Base-by-base conservation (phyloP, 2,329 filamentous ascomycete species). In the Hypoxylon sp. region DNA sequence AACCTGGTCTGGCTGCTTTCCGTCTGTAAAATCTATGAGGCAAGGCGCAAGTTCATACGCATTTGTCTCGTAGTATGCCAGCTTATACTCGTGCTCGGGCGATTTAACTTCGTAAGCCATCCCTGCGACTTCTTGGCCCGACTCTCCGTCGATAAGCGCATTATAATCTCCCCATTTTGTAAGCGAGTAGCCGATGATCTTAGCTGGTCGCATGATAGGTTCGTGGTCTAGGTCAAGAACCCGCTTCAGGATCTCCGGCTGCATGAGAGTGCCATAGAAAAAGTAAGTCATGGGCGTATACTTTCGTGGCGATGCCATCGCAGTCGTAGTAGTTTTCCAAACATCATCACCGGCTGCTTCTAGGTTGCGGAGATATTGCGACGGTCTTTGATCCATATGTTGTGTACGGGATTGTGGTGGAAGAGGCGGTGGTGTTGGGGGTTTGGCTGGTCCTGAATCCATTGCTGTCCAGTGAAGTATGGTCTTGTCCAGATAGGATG, bases 251-350 rank as follows among this genome's bases (percentile, higher is more conserved):
- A 48, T 17, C 3, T 47, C 54, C 2, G 54, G 44, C 5, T 3
- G 26, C 6, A 3, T 44, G 26, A 58, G 54, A 26, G 54, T 58
- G 17, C 54, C 54, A 3, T 58, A 58, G 17, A 58, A 58, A 17
- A 58, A 58, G 42, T 48, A 48, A 2, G 17, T 1, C 5, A 22
- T 48, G 9, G 44, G 39, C 3, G 42, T 26, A 26, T n/a, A 19
- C 24, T 29, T 5, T 13, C 22, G 51, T 22, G 35, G 19, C 11
- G 14, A 9, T 14, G 4, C 9, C 11, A 19, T 13, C 2, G 9
- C 11, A 26, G 31, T 37, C 14, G n/a, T 17, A 1, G 29, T 37
- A 2, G 42, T 11, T 26, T n/a, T 13, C 42, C 24, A 46, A n/a
- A 57, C 31, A 22, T 19, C n/a, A 8, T 46, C 53, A 9, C 24